These are phyloP conservation scores for Hyphopichia homilentoma DNA, from an alignment of 805 yeast species.

Conservation along the genomic window DNA sequence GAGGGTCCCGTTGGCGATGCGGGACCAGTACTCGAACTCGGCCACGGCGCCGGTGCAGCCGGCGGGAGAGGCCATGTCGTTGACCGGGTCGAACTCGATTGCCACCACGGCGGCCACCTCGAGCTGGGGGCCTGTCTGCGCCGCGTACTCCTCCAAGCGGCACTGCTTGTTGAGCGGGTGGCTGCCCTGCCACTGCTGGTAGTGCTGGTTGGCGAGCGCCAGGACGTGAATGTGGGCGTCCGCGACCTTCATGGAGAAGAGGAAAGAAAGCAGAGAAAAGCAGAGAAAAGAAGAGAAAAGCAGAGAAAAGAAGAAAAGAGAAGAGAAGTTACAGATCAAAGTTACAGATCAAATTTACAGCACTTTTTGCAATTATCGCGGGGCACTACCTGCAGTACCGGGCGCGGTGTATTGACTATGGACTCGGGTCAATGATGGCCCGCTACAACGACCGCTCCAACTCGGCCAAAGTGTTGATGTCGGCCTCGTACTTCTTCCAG, in stretches of 20 bases:
- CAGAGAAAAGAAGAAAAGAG: no score
- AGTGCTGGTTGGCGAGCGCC: conserved; percentile 15
- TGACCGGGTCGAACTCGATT: conserved; percentile 31
- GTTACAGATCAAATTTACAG: no score
- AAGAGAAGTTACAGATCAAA: no score
- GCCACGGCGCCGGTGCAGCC: conserved; percentile 23
- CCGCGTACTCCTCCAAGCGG: conserved; percentile 22
- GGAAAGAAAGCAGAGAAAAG: no score
- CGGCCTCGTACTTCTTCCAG: conserved; percentile 10
- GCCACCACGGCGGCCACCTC: conserved; percentile 26
- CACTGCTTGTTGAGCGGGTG: conserved; percentile 18
- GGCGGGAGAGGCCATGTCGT: conserved; percentile 6
- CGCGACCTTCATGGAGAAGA: conserved; percentile 13
- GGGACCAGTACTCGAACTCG: conserved; percentile 15
- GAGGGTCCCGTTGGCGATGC: conserved; percentile 8
- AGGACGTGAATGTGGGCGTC: conserved; percentile 39
- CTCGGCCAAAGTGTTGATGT: conserved; percentile 4
- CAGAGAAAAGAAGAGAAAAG: no score
- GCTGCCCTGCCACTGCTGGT: conserved; percentile 28
- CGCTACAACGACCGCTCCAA: conserved; percentile 5
- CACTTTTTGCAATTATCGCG: no score
- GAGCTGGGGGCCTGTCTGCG: conserved; percentile 4
- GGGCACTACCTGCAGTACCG: no score
- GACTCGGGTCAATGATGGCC: no score
- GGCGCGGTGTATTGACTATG: no score